Base-by-base conservation (phyloP, 1,139 yeast genomes). In the Magnusiomyces paraingens region DNA sequence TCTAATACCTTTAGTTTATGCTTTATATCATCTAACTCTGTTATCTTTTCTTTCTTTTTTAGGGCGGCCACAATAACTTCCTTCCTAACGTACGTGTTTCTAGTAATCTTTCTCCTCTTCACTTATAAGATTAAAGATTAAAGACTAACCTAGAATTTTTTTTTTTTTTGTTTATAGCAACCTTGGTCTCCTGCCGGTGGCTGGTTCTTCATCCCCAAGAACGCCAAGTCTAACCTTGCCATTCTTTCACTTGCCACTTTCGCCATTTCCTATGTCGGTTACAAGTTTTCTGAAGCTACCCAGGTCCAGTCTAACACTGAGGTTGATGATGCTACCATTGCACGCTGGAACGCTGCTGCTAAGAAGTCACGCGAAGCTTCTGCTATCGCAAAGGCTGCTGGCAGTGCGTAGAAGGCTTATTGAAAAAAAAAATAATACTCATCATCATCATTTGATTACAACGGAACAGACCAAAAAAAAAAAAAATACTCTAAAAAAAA, bases 121-220 rank as follows among this genome's bases (percentile, higher is more conserved):
- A n/a, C n/a, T n/a, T n/a, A n/a, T n/a, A n/a, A n/a, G n/a, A n/a
- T 4, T 15, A n/a, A 10, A 15, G 20, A 10, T 36, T 26, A n/a
- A 17, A 10, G 4, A 21, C 15, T 17, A 44, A 17, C 35, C 15
- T 12, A 14, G 18, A n/a, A 41, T 47, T 50, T 36, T 14, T 11
- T 17, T 42, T 21, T 26, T 38, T 26, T 20, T 15, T 11, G 32
- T n/a, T n/a, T n/a, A n/a, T 50, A 64, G 61, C 66, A 68, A 54
- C 69, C 70, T 11, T 67, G 71, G 66, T 67, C 73, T 50, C 73
- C 73, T 36, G 51, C 73, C 15, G 76, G 76, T 48, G 77, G 77
- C 47, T 73, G 78, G 77, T 73, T 64, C 66, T 70, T 70, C 57
- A 69, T 68, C 45, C 78, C 78, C 39, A 66, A 66, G 63, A 74